Evolutionary conservation across 2,329 filamentous ascomycete species (phyloP).

Genomic region (Fulvia fulva): DNA sequence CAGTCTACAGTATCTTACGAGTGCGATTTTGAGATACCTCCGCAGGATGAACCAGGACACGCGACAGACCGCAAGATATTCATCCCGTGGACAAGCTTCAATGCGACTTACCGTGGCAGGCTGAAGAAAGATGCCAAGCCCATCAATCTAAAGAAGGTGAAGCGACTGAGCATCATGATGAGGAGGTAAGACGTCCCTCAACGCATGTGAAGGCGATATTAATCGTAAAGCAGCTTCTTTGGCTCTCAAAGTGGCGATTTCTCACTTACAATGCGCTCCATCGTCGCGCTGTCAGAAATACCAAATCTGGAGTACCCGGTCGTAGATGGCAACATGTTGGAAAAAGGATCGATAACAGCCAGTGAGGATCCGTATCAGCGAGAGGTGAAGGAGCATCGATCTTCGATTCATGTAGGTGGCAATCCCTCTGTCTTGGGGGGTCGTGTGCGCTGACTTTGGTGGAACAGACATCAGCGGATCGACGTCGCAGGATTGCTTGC

Average conservation of each 20-base stretch:
- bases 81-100: slow-evolving; percentile 62
- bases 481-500: background rate
- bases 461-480: background rate
- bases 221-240: slow-evolving; percentile 59
- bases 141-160: slow-evolving; percentile 58
- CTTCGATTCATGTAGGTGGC: background rate
- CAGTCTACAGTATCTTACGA: slow-evolving; percentile 71
- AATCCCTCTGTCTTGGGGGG: background rate
- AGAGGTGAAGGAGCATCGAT: background rate
- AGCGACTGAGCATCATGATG: slow-evolving; percentile 73
- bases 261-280: slow-evolving; percentile 52
- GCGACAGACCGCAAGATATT: slow-evolving; percentile 41
- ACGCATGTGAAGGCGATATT: background rate
- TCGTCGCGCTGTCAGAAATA: slow-evolving; percentile 43
- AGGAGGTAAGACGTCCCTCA: slow-evolving; percentile 57
- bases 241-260: slow-evolving; percentile 69
- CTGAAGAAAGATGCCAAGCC: slow-evolving; percentile 57
- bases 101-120: slow-evolving; percentile 69
- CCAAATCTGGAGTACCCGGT: slow-evolving; percentile 9
- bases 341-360: slow-evolving; percentile 10
- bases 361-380: background rate
- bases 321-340: slow-evolving; percentile 5
- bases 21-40: slow-evolving; percentile 55
- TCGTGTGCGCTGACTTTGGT: background rate
- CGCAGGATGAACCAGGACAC: slow-evolving; percentile 26